Conservation (phyloP, 345 rosid species). For the Pistacia integerrima region DNA sequence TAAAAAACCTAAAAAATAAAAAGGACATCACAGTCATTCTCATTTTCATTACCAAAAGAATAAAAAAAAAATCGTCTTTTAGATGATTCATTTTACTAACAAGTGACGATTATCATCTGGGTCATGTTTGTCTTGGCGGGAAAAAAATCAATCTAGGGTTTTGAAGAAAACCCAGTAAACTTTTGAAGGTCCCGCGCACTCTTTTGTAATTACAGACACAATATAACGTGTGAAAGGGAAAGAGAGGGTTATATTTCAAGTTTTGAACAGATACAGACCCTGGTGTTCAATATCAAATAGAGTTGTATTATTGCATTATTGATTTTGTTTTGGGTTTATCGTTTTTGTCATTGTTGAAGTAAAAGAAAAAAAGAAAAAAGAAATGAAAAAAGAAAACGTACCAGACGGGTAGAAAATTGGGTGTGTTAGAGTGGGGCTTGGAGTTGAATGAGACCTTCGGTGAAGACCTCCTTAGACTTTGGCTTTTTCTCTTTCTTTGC, state of each 20-base stretch:
- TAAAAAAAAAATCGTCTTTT: no score
- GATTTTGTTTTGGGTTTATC: not conserved
- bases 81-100: no score
- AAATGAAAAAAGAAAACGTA: slow-evolving; percentile 16
- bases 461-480: slow-evolving; percentile 19
- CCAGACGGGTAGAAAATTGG: slow-evolving; percentile 24
- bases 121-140: slow-evolving; percentile 33
- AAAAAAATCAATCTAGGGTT: slow-evolving; percentile 44
- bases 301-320: slow-evolving; percentile 2
- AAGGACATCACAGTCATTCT: no score
- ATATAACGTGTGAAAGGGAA: not conserved
- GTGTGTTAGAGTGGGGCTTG: not conserved
- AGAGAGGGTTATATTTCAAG: slow-evolving; percentile 23
- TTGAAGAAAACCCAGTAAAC: slow-evolving; percentile 11
- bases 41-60: no score
- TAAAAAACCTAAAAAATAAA: no score
- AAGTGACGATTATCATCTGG: slow-evolving; percentile 6
- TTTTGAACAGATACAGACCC: slow-evolving; percentile 38
- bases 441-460: slow-evolving; percentile 18
- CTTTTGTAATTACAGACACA: slow-evolving; percentile 22
- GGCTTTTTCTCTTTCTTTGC: slow-evolving; percentile 21
- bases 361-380: not conserved
- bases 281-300: slow-evolving; percentile 13
- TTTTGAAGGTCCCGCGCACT: slow-evolving; percentile 17
- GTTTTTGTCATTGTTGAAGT: not conserved